These are phyloP conservation scores for Silene coronaria DNA, from an alignment of 179 eudicot genomes.

Conservation along the genomic window DNA sequence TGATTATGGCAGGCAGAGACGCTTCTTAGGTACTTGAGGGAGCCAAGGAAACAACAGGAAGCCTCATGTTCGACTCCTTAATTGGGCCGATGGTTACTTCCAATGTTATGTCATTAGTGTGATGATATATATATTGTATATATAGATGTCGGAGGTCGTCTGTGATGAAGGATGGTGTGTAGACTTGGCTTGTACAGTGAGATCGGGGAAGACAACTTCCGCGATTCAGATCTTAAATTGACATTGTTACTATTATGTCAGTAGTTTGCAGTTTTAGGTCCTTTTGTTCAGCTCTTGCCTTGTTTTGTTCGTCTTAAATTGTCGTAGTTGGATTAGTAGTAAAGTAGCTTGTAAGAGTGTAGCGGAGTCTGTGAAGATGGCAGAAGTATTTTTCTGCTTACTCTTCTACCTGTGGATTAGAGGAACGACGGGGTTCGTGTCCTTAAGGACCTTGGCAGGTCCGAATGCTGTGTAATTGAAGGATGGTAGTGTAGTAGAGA, in stretches of 20 bases:
- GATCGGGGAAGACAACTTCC: constrained; percentile 3
- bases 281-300: constrained; percentile 18
- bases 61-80: constrained; percentile 57
- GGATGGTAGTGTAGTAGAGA: constrained; percentile 9
- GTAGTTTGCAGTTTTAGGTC: constrained; percentile 25
- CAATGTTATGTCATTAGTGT: not conserved
- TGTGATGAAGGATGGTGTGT: constrained; percentile 24
- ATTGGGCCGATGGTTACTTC: not conserved
- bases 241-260: constrained; percentile 17
- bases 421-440: constrained; percentile 27
- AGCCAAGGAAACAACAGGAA: constrained; percentile 60
- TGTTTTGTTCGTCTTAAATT: not conserved
- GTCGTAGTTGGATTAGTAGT: not conserved
- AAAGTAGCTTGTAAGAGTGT: not conserved
- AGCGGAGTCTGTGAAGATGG: constrained; percentile 28
- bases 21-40: constrained; percentile 67
- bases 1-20: constrained; percentile 67
- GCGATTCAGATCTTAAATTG: constrained; percentile 26
- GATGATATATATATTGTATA: constrained; percentile 26
- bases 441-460: constrained; percentile 9
- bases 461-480: constrained; percentile 11
- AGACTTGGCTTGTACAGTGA: constrained; percentile 33
- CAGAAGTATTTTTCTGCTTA: constrained; percentile 6
- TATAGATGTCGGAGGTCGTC: constrained; percentile 19
- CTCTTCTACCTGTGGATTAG: not conserved